Evolutionary conservation across 805 yeast genomes (phyloP).

Genomic region (Candida silvicultrix): DNA sequence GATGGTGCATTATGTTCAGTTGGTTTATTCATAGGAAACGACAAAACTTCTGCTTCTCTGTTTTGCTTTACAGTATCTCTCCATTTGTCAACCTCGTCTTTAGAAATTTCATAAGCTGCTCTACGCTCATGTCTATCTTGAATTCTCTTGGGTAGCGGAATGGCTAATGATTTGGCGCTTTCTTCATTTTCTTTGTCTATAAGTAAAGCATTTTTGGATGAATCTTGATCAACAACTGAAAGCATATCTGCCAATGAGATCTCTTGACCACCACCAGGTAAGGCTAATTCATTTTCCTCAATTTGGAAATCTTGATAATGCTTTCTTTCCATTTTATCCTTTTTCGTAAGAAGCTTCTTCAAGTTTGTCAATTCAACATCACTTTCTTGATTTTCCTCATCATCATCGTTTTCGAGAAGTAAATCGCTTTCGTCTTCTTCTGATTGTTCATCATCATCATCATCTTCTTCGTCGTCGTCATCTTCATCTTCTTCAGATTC

Average conservation of each 20-base stretch:
- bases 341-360: slow-evolving; percentile 29
- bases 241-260: slow-evolving; percentile 73
- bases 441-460: slow-evolving; percentile 1
- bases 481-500: slow-evolving; percentile 18
- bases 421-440: slow-evolving; percentile 17
- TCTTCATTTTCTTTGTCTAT: slow-evolving; percentile 31
- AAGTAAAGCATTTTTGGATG: slow-evolving; percentile 44
- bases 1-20: slow-evolving; percentile 43
- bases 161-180: slow-evolving; percentile 47
- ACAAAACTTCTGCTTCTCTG: slow-evolving; percentile 77
- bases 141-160: slow-evolving; percentile 82
- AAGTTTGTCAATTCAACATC: slow-evolving; percentile 50
- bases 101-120: slow-evolving; percentile 88
- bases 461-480: slow-evolving; percentile 18
- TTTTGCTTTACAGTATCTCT: slow-evolving; percentile 72
- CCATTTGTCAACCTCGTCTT: slow-evolving; percentile 86
- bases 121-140: slow-evolving; percentile 80
- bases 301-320: slow-evolving; percentile 46
- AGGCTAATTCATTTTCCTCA: slow-evolving; percentile 62
- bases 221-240: slow-evolving; percentile 48
- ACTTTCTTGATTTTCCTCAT: slow-evolving; percentile 39
- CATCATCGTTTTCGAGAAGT: slow-evolving; percentile 23
- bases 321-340: slow-evolving; percentile 35
- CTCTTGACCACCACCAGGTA: slow-evolving; percentile 56
- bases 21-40: slow-evolving; percentile 59